Evolutionary conservation across 441 rosid species (phyloP), one percentile per base, ranked within the genome.

Genomic region (Flueggea neowawraea): DNA sequence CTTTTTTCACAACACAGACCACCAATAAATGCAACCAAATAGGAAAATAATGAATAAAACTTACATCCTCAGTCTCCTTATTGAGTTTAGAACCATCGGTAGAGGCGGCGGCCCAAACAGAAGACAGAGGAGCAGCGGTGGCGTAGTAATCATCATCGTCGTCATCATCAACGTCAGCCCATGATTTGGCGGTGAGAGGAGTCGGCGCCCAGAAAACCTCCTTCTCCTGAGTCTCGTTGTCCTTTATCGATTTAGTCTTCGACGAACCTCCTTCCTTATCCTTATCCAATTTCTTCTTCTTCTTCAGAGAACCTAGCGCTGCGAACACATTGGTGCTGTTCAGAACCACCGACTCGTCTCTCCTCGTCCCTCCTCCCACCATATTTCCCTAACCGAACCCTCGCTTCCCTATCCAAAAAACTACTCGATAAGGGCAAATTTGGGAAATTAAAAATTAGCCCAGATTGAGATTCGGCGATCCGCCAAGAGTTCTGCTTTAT

Each of bases 131-230:
- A 2, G 85, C 94, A 0, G 89, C 71, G 65, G 90, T 86, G 10
- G 88, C 87, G 57, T 78, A 91, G 56, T 88, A 88, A 69, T 91
- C 97, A 1, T 89, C 97, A 0, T 90, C 96, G 2, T 91, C 97
- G 0, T 83, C 86, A 5, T 85, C 91, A 44, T 84, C 92, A 4
- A 84, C 81, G 75, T 91, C 96, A 5, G 90, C 97, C 97, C 97
- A 91, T 2, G 94, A 86, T 73, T 81, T 81, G 13, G 51, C 78
- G 44, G 69, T 87, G 67, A 89, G 73, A 0, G 91, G 90, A 2
- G 88, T 66, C 13, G 91, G 94, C 0, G 86, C 78, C 96, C 96
- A 91, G 55, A 83, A 83, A 5, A 91, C 87, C 68, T 67, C 82
- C 12, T 75, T 66, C 69, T 75, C 72, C 6, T 55, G 31, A 22